phyloP scores from a whole-genome alignment of 371 early-diverging fungal genomes.

The Rhizopus microsporus region DNA sequence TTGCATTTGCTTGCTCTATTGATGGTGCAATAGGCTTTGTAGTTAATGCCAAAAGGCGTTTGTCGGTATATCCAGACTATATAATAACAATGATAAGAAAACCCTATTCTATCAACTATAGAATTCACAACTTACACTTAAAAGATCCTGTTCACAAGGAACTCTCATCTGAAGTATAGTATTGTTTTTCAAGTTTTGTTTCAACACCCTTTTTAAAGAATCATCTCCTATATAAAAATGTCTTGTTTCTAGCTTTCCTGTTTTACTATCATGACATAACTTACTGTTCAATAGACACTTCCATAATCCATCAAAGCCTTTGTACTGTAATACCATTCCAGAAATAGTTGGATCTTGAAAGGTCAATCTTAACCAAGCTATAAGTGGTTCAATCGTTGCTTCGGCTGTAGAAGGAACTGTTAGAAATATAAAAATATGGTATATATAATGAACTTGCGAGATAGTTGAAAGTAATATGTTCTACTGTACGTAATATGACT shows the following conservation, averaged over 20 bases:
- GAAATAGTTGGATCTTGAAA: slow-evolving; percentile 48
- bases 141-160: slow-evolving; percentile 35
- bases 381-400: slow-evolving; percentile 55
- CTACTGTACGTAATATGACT: slow-evolving; percentile 45
- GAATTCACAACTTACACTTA: slow-evolving; percentile 11
- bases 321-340: slow-evolving; percentile 46
- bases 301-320: slow-evolving; percentile 39
- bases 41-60: slow-evolving; percentile 38
- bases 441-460: slow-evolving; percentile 30
- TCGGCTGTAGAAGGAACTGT: slow-evolving; percentile 29
- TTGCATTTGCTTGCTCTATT: background rate
- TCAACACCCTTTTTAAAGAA: slow-evolving; percentile 29
- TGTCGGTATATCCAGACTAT: slow-evolving; percentile 51
- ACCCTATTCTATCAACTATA: slow-evolving; percentile 14
- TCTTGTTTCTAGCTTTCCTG: slow-evolving; percentile 9
- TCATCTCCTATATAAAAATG: slow-evolving; percentile 20
- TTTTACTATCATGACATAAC: slow-evolving; percentile 13
- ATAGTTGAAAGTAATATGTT: slow-evolving; percentile 46
- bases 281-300: slow-evolving; percentile 39
- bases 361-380: slow-evolving; percentile 47
- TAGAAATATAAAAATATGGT: background rate
- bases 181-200: slow-evolving; percentile 30
- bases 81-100: slow-evolving; percentile 26
- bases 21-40: slow-evolving; percentile 17
- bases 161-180: slow-evolving; percentile 36